Percentiles rank a stretch among this genome's conserved stretches.
These are phyloP conservation scores for Pyrenophora seminiperda DNA, from an alignment of 2,329 filamentous ascomycete species.

Conservation along the genomic window DNA sequence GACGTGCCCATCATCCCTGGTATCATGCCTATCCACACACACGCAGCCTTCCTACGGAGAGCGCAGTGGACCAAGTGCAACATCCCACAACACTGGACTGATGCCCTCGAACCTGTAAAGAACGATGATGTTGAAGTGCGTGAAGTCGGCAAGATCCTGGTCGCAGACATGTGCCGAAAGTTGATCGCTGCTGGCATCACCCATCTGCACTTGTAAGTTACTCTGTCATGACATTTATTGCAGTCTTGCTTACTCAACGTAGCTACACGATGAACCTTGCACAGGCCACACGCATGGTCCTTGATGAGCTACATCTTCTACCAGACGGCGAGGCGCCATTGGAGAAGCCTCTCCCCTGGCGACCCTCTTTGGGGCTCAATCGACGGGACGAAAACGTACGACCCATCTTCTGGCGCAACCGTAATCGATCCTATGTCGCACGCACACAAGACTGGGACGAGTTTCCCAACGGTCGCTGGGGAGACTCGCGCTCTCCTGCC, in stretches of 20 bases:
- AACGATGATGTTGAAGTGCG: constrained; percentile 94
- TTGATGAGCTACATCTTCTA: constrained; percentile 84
- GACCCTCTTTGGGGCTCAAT: constrained; percentile 87
- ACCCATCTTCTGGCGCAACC: constrained; percentile 98
- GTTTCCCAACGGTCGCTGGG: constrained; percentile 98
- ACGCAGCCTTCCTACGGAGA: constrained; percentile 87
- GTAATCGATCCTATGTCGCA: constrained; percentile 92
- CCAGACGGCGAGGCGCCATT: constrained; percentile 78
- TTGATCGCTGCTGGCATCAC: constrained; percentile 81
- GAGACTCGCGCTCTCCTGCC: constrained; percentile 92
- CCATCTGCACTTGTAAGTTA: constrained; percentile 80
- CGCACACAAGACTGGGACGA: constrained; percentile 99
- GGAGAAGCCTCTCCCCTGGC: constrained; percentile 93
- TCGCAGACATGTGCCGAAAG: constrained; percentile 88
- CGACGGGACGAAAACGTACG: constrained; percentile 93
- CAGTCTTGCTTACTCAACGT: constrained; percentile 13
- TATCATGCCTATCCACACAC: constrained; percentile 94
- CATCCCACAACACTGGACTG: constrained; percentile 80
- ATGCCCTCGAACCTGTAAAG: constrained; percentile 87
- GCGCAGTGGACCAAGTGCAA: constrained; percentile 89
- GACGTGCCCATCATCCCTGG: constrained; percentile 81
- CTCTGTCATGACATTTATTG: neutral
- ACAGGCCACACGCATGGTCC: constrained; percentile 88
- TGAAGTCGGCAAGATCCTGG: constrained; percentile 83
- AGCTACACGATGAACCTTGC: constrained; percentile 98